Base-by-base conservation (phyloP, 805 yeast genomes). In the Maudiozyma turicensis region DNA sequence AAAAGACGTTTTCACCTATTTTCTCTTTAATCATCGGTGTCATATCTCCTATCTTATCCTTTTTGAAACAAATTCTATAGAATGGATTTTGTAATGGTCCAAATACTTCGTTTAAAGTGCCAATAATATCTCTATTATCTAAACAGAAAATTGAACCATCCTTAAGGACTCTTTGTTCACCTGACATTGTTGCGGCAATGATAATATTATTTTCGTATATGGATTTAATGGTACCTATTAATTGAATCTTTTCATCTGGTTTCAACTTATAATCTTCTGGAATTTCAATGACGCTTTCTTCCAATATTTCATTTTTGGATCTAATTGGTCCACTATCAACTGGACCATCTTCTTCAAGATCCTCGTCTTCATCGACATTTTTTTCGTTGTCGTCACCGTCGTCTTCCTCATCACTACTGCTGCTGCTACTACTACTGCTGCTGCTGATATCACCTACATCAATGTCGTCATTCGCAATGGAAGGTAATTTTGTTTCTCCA, bases 21-120 rank as follows among this genome's bases (percentile, higher is more conserved):
- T 60, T 67, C 2, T 68, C 74, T 45, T 71, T 69, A 6, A 55
- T 31, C 15, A 48, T 41, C 7, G 54, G 48, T 26, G 55, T 48
- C 8, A 49, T 35, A 5, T 28, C 14, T 6, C 52, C 59, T 5
- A 44, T 35, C 39, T 54, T 53, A 1, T 50, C 50, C 28, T 51
- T 39, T 4, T 59, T 53, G 60, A 86, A 80, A 50, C 81, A 80
- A 1, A 93, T 83, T 39, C 95, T 73, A 63, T 88, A 90, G 43
- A 82, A 71, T 0, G 99, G 99, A 15, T 78, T 66, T 53, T 86
- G 84, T 6, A 93, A 74, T 9, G 87, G 83, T 0, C 99, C 99
- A 70, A 93, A 88, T 0, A 88, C 86, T 64, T 93, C 99, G 59
- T 80, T 84, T 8, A 91, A 68, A 0, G 84, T 81, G 0, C 98